phyloP scores from a whole-genome alignment of 129 eudicot species.

The Daucus carota region DNA sequence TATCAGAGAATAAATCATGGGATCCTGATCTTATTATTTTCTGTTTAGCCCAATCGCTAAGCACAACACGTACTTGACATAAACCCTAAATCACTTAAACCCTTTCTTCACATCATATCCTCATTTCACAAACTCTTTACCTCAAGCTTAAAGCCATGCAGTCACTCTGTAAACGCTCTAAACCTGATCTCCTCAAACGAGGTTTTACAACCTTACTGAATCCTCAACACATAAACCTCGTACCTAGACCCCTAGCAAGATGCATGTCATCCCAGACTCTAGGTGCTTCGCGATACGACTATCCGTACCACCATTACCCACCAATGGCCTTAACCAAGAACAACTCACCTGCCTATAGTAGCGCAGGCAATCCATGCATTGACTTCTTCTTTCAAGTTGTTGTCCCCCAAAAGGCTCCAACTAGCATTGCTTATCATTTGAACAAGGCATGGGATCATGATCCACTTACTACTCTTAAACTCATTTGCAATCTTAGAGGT shows the following conservation, averaged over 20 bases:
- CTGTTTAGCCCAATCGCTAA: neutral
- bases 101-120: no score
- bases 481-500: conserved; percentile 31
- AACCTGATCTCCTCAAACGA: neutral
- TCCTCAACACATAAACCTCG: neutral
- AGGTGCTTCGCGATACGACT: neutral
- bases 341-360: neutral
- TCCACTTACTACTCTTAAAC: conserved; percentile 21
- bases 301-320: neutral
- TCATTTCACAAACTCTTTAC: neutral
- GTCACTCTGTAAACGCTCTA: neutral
- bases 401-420: neutral
- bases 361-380: neutral
- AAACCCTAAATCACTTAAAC: no score
- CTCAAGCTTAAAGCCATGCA: neutral
- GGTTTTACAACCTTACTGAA: neutral
- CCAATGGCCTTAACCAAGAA: neutral
- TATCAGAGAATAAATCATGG: no score
- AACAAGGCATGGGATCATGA: neutral
- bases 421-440: neutral
- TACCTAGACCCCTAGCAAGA: neutral
- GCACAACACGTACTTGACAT: neutral
- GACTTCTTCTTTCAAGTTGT: neutral
- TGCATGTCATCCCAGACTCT: neutral
- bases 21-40: no score